Evolutionary conservation across 164 flowering plant genomes (phyloP).

Genomic region (Litsea cubeba): DNA sequence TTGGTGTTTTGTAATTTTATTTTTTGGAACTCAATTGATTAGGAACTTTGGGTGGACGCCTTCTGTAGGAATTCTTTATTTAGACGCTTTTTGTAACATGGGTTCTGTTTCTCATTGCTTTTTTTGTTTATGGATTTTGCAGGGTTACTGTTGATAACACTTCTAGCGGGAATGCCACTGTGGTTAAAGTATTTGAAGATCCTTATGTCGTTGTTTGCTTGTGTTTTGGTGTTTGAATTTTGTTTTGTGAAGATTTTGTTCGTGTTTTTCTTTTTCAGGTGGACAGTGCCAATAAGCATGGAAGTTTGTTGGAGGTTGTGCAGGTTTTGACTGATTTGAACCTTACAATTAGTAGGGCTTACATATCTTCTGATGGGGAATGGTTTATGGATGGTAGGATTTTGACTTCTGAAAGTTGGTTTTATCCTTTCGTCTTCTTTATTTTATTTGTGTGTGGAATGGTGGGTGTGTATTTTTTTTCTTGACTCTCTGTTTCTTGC

Average conservation of each 20-base stretch:
- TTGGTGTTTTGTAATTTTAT: neutral
- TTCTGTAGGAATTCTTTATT: neutral
- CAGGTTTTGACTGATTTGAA: conserved; percentile 67
- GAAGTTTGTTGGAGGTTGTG: conserved; percentile 63
- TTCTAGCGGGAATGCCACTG: conserved; percentile 58
- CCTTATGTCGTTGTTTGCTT: neutral
- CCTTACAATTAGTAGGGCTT: conserved; percentile 58
- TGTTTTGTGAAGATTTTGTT: neutral
- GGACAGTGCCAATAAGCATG: conserved; percentile 74
- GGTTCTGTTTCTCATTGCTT: neutral
- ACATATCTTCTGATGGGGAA: conserved; percentile 73
- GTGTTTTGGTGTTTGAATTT: neutral
- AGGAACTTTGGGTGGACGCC: neutral
- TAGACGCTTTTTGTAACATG: neutral
- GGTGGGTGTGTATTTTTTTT: neutral
- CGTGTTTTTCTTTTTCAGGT: conserved; percentile 42
- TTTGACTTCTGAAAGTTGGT: neutral
- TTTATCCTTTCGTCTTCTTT: neutral
- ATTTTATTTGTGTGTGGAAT: neutral
- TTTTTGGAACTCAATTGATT: neutral
- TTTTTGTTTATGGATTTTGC: conserved; percentile 18
- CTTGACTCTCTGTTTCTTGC: conserved; percentile 13
- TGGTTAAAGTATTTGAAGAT: conserved; percentile 55
- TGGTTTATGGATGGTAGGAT: conserved; percentile 85
- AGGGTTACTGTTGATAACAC: conserved; percentile 82